Percentiles rank a stretch among this genome's conserved stretches.
Evolutionary conservation across 257 asterid species (phyloP).

Genomic region (Rehmannia glutinosa): DNA sequence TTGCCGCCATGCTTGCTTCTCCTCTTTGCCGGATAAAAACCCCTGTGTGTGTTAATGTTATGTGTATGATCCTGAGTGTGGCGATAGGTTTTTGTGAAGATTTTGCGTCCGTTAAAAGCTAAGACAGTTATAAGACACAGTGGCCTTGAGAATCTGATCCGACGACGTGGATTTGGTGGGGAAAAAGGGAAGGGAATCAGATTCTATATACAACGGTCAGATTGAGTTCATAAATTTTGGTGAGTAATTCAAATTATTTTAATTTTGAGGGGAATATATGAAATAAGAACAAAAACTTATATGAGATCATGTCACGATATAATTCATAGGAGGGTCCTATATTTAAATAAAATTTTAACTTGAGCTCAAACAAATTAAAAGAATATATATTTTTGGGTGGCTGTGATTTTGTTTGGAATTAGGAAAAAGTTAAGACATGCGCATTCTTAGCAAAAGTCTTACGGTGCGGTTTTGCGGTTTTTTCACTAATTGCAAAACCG

Average conservation of each 20-base stretch:
- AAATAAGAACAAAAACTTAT: too few species aligned
- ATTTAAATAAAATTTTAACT: too few species aligned
- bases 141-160: slow-evolving; percentile 22
- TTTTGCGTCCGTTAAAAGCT: slow-evolving; percentile 40
- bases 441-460: too few species aligned
- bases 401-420: neutral
- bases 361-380: too few species aligned
- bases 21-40: neutral
- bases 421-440: neutral
- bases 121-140: neutral
- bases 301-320: too few species aligned
- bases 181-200: neutral
- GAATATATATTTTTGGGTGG: too few species aligned
- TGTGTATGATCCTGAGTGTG: slow-evolving; percentile 25
- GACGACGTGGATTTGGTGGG: slow-evolving; percentile 20
- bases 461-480: too few species aligned
- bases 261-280: neutral
- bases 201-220: slow-evolving; percentile 16
- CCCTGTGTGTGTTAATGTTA: neutral
- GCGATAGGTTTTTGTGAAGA: slow-evolving; percentile 42
- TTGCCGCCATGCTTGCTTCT: slow-evolving; percentile 70
- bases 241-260: too few species aligned
- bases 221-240: neutral
- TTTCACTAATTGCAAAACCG: too few species aligned
- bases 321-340: too few species aligned